Percentiles rank a stretch among this genome's conserved stretches.
Evolutionary conservation across 2,329 filamentous ascomycete species (phyloP).

Genomic region (Dothistroma septosporum): DNA sequence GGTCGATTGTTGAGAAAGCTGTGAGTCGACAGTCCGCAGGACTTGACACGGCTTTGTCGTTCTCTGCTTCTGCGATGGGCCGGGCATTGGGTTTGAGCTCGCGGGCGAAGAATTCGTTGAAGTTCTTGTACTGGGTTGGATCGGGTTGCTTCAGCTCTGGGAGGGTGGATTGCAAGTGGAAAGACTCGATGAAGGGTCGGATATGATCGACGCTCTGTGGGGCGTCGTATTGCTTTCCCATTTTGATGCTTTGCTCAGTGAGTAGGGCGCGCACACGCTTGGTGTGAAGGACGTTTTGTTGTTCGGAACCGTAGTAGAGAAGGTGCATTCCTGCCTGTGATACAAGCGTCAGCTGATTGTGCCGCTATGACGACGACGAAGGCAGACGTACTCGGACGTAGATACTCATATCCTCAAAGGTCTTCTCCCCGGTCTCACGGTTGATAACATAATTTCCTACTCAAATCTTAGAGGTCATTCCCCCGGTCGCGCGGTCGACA

Average conservation of each 20-base stretch:
- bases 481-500: too few species aligned
- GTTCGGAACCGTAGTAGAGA: conserved; percentile 41
- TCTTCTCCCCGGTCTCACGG: conserved; percentile 38
- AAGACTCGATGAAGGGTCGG: conserved; percentile 40
- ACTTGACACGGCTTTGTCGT: conserved; percentile 31
- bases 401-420: conserved; percentile 42
- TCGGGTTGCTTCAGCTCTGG: conserved; percentile 38
- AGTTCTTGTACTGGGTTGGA: conserved; percentile 37
- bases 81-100: conserved; percentile 37
- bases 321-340: conserved; percentile 40
- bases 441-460: conserved; percentile 42
- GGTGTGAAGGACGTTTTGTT: conserved; percentile 39
- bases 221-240: conserved; percentile 41
- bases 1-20: conserved; percentile 37
- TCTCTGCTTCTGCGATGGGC: conserved; percentile 37
- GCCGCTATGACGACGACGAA: too few species aligned
- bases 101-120: conserved; percentile 44
- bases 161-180: conserved; percentile 34
- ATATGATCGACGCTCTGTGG: conserved; percentile 38
- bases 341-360: not conserved
- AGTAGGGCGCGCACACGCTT: conserved; percentile 34
- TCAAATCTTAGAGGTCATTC: too few species aligned
- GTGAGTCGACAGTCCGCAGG: conserved; percentile 41
- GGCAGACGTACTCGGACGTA: conserved; percentile 35
- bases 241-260: conserved; percentile 38